Percentiles rank a stretch among this genome's conserved stretches.
phyloP scores from a whole-genome alignment of 2,329 filamentous ascomycete genomes.

The Aschersonia sp. region DNA sequence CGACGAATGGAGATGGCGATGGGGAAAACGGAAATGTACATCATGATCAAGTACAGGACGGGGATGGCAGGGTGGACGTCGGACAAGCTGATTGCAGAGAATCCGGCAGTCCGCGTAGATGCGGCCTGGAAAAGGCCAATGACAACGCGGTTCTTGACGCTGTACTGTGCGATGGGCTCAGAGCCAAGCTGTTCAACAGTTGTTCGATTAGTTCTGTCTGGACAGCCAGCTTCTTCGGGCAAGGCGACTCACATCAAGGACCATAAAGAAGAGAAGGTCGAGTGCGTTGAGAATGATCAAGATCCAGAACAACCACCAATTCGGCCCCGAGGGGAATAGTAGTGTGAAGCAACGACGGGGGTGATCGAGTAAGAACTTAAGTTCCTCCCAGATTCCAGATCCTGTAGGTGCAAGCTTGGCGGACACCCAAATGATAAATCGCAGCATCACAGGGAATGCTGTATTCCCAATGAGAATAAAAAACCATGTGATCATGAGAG shows the following conservation, averaged over 20 bases:
- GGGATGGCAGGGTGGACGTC: conserved; percentile 80
- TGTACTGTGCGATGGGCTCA: conserved; percentile 49
- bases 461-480: conserved; percentile 93
- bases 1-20: conserved; percentile 90
- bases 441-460: conserved; percentile 86
- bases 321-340: conserved; percentile 77
- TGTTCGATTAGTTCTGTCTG: too few relatives aligned
- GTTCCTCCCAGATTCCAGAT: conserved; percentile 73
- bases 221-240: too few relatives aligned
- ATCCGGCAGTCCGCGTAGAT: conserved; percentile 81
- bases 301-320: conserved; percentile 91
- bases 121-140: conserved; percentile 84
- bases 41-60: conserved; percentile 94
- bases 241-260: conserved; percentile 58
- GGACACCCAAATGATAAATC: conserved; percentile 77
- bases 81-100: conserved; percentile 65
- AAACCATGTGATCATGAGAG: conserved; percentile 65
- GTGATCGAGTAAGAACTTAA: conserved; percentile 84
- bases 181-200: conserved; percentile 46
- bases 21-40: conserved; percentile 97
- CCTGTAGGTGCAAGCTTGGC: conserved; percentile 51
- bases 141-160: conserved; percentile 62
- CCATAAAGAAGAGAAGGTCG: conserved; percentile 81
- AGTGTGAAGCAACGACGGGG: conserved; percentile 93
- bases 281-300: conserved; percentile 68